These are phyloP conservation scores for Tanacetum coccineum DNA, from an alignment of 129 eudicot species.

Conservation along the genomic window DNA sequence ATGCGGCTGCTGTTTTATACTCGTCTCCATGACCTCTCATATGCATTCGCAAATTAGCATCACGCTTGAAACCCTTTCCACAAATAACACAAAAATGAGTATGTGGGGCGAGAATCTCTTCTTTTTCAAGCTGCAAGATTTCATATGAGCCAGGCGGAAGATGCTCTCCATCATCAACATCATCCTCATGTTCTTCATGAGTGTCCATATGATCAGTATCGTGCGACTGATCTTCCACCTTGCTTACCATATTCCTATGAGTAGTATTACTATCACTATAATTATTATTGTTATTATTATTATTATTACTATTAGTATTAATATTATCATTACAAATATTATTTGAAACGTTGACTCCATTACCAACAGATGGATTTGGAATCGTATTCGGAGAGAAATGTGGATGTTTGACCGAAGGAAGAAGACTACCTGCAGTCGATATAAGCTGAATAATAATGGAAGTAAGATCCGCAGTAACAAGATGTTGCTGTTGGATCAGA, in stretches of 20 bases:
- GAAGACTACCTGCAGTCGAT: constrained; percentile 95
- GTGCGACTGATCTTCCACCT: constrained; percentile 52
- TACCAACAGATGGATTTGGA: constrained; percentile 24
- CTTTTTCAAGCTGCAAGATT: constrained; percentile 89
- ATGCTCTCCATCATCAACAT: constrained; percentile 79
- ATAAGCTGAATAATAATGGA: constrained; percentile 85
- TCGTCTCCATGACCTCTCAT: constrained; percentile 99
- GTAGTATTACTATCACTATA: neutral
- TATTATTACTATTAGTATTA: neutral
- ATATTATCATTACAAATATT: constrained; percentile 1
- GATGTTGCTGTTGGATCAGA: constrained; percentile 75
- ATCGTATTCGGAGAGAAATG: constrained; percentile 30
- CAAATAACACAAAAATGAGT: constrained; percentile 92
- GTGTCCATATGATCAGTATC: constrained; percentile 36
- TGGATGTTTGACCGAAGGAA: constrained; percentile 58
- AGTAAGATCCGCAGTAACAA: constrained; percentile 85
- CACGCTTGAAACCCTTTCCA: constrained; percentile 93
- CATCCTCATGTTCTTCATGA: constrained; percentile 84
- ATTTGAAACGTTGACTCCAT: constrained; percentile 10
- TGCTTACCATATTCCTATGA: constrained; percentile 27
- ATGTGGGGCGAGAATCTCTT: constrained; percentile 94
- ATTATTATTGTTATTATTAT: constrained; percentile 14
- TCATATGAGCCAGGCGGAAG: constrained; percentile 95
- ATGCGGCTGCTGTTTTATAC: constrained; percentile 92
- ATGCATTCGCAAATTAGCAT: constrained; percentile 90